Base-by-base conservation (phyloP, 306 rosid species). In the Rubus parviflorus region DNA sequence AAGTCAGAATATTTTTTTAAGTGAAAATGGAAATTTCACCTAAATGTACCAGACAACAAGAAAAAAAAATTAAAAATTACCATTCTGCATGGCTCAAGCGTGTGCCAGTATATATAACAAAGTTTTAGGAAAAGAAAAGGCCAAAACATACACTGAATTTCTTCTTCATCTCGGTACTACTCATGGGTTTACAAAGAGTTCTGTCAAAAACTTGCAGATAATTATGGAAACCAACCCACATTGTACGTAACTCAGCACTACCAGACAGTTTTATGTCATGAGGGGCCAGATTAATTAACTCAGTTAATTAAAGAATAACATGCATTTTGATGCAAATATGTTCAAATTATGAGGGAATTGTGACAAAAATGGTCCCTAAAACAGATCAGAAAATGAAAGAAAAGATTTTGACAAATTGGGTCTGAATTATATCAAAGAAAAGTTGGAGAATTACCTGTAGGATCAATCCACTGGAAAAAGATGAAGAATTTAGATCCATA, bases 21-120 rank as follows among this genome's bases (percentile, higher is more conserved):
- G 8, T 46, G 41, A 8, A 15, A 46, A n/a, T 10, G 38, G 43
- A 83, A 81, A 83, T 35, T 82, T 80, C 88, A 78, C 83, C 85
- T 52, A 80, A 82, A 76, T 84, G 83, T 78, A 81, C 78, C 83
- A 72, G 81, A 84, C 85, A 84, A 80, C 81, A 74, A 75, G 87
- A 79, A 74, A 79, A 79, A 75, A 16, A 79, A 56, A 80, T 42
- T 67, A 7, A 67, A 17, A 42, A 8, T 75, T 7, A 8, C 77
- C 63, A 5, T 73, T 68, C 52, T 72, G 78, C 85, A 43, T 74
- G 87, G 80, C 85, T 84, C 88, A 85, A 89, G 82, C 83, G 82
- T 76, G 89, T 82, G 77, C 60, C 87, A 67, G 85, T 87, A 48
- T 73, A 80, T 69, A 13, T 57, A 57, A 30, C 64, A 47, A 60